These are phyloP conservation scores for Myxozyma neotropica DNA, from an alignment of 805 yeast genomes.

Conservation along the genomic window DNA sequence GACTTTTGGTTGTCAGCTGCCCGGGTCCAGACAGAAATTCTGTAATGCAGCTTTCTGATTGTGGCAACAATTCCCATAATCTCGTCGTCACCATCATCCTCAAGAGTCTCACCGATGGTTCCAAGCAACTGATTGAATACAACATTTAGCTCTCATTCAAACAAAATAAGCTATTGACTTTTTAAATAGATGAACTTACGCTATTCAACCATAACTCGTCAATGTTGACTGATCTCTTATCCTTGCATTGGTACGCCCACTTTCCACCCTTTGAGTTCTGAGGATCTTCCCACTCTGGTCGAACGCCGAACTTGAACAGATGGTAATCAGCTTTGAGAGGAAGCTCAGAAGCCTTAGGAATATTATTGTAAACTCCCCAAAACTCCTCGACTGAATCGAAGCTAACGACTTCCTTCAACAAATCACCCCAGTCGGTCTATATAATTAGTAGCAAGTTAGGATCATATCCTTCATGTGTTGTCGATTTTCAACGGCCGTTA, in stretches of 20 bases:
- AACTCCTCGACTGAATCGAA: constrained; percentile 96
- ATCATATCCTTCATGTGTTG: too few species aligned
- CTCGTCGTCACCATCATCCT: constrained; percentile 74
- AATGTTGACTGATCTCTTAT: constrained; percentile 58
- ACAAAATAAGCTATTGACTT: too few species aligned
- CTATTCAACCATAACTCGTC: constrained; percentile 93
- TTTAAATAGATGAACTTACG: constrained; percentile 32
- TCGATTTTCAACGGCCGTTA: not conserved
- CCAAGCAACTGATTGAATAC: constrained; percentile 56
- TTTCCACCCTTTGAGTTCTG: constrained; percentile 89
- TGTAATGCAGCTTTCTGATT: constrained; percentile 77
- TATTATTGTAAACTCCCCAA: constrained; percentile 95
- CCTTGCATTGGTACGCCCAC: constrained; percentile 80
- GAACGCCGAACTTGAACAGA: constrained; percentile 87
- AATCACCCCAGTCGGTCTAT: constrained; percentile 84
- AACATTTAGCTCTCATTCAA: constrained; percentile 10
- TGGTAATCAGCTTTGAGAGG: constrained; percentile 94
- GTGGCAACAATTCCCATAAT: constrained; percentile 93
- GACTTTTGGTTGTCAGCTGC: constrained; percentile 61
- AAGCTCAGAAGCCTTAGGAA: constrained; percentile 87
- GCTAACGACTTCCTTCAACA: constrained; percentile 88
- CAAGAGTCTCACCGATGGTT: constrained; percentile 93
- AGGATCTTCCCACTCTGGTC: constrained; percentile 98
- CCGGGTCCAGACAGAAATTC: constrained; percentile 92
- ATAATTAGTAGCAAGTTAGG: not conserved